A percentile compares a stretch with the other conserved stretches of the same genome.
Conservation (phyloP, 2,329 filamentous ascomycete species). For the Hypoxylon sp. region DNA sequence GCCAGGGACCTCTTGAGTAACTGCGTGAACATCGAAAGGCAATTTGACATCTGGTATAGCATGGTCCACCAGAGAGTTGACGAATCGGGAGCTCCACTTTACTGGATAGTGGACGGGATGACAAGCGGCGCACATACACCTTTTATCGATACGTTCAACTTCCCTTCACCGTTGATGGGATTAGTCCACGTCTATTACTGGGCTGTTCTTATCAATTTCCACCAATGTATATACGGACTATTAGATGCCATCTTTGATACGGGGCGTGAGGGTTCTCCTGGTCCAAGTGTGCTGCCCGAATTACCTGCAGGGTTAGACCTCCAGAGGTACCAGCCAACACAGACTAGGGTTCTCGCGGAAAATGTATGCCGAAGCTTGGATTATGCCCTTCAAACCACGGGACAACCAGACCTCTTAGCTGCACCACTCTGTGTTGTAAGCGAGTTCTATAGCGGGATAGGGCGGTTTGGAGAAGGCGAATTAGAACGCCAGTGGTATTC, state of each 20-base stretch:
- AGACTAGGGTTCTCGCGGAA: constrained; percentile 62
- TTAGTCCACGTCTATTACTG: constrained; percentile 69
- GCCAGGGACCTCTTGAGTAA: constrained; percentile 65
- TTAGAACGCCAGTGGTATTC: constrained; percentile 50
- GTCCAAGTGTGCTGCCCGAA: constrained; percentile 58
- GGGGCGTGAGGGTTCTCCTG: constrained; percentile 57
- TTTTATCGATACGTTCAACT: constrained; percentile 63
- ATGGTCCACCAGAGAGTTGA: constrained; percentile 44
- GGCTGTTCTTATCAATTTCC: constrained; percentile 66
- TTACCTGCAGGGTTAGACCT: constrained; percentile 60
- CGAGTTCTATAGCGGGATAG: constrained; percentile 49
- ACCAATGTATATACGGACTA: constrained; percentile 64
- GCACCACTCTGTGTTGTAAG: constrained; percentile 51
- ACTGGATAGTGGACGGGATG: constrained; percentile 57
- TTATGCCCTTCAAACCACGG: constrained; percentile 60
- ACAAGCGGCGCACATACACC: constrained; percentile 55
- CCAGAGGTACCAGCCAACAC: constrained; percentile 58
- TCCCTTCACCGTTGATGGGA: constrained; percentile 62
- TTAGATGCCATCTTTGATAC: constrained; percentile 63
- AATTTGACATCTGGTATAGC: constrained; percentile 65
- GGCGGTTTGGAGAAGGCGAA: constrained; percentile 45
- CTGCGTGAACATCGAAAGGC: constrained; percentile 64
- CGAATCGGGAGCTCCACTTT: constrained; percentile 52
- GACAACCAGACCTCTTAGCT: constrained; percentile 51
- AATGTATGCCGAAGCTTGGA: constrained; percentile 68